Base-by-base conservation (phyloP, 2,329 filamentous ascomycete species). In the Paecilomyces formosus region DNA sequence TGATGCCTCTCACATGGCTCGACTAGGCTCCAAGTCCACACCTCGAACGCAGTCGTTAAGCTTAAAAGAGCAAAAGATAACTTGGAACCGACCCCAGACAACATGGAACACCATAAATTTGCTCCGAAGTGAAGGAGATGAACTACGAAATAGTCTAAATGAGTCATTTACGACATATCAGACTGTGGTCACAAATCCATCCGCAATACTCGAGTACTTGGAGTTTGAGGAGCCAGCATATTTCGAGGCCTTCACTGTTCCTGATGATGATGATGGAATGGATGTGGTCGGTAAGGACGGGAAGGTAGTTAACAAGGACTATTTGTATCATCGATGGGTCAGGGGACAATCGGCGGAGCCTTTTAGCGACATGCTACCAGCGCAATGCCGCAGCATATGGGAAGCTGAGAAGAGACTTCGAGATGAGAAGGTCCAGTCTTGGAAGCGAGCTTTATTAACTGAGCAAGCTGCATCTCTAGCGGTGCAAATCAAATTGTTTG, bases 11-110 rank as follows among this genome's bases (percentile, higher is more conserved):
- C 66, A 0, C 0, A 87, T 90, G 57, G 81, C 88, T 0, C 81
- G 88, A 0, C 75, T 91, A 0, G 88, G 88, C 0, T 80, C 80
- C 0, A 88, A 88, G 60, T 82, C 66, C 0, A 84, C 80, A 0
- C 26, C 65, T 0, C 68, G 70, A 3, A 89, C 85, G 0, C 72
- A 74, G 1, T 55, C 63, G 0, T 70, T 89, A 0, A 76, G 68
- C 1, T 68, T 88, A n/a, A n/a, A n/a, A n/a, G n/a, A n/a, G n/a
- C n/a, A n/a, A n/a, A n/a, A n/a, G n/a, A n/a, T n/a, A n/a, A n/a
- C n/a, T n/a, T n/a, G n/a, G n/a, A n/a, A n/a, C n/a, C n/a, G n/a
- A n/a, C n/a, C n/a, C n/a, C n/a, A n/a, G n/a, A n/a, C n/a, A 2
- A 69, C 73, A 1, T 81, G 76, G 75, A 3, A 55, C 0, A 66